A percentile compares a stretch with the other conserved stretches of the same genome.
These are phyloP conservation scores for Phytophthora cryptogea DNA, from an alignment of 352 stramenopile genomes.

Conservation along the genomic window DNA sequence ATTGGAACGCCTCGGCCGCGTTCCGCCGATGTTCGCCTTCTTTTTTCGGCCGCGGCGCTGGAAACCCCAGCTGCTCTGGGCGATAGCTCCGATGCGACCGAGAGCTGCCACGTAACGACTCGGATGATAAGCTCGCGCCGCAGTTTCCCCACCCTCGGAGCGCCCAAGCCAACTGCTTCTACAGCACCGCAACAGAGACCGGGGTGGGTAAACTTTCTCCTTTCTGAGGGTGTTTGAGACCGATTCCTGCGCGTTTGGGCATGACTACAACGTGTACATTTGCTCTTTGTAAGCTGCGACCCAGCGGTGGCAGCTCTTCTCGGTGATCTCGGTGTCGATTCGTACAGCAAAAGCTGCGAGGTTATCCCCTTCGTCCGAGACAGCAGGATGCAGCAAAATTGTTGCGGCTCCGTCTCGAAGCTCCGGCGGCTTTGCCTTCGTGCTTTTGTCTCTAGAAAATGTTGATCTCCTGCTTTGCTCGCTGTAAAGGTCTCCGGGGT, in stretches of 20 bases:
- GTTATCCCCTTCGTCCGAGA: conserved; percentile 18
- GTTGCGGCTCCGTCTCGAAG: conserved; percentile 15
- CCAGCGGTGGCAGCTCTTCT: conserved; percentile 21
- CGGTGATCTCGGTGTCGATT: conserved; percentile 24
- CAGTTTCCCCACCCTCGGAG: conserved; percentile 22
- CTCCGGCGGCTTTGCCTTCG: conserved; percentile 23
- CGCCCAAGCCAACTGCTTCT: conserved; percentile 25
- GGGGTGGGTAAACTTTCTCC: conserved; percentile 11
- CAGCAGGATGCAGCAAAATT: conserved; percentile 34
- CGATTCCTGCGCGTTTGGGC: neutral
- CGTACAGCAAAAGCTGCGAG: conserved; percentile 27
- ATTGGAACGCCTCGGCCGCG: conserved; percentile 26
- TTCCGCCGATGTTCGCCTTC: conserved; percentile 30
- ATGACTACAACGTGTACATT: conserved; percentile 2
- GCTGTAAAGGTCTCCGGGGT: conserved; percentile 21
- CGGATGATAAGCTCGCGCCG: neutral
- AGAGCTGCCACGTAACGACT: conserved; percentile 31
- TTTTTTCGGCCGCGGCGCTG: conserved; percentile 29
- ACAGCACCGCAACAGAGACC: conserved; percentile 20
- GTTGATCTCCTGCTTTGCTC: conserved; percentile 27
- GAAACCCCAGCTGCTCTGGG: conserved; percentile 24
- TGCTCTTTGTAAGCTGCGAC: no score
- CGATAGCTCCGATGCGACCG: neutral
- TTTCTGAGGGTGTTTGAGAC: no score
- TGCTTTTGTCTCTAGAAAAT: conserved; percentile 18